Conservation (phyloP, 345 rosid species). For the Orychophragmus violaceus region DNA sequence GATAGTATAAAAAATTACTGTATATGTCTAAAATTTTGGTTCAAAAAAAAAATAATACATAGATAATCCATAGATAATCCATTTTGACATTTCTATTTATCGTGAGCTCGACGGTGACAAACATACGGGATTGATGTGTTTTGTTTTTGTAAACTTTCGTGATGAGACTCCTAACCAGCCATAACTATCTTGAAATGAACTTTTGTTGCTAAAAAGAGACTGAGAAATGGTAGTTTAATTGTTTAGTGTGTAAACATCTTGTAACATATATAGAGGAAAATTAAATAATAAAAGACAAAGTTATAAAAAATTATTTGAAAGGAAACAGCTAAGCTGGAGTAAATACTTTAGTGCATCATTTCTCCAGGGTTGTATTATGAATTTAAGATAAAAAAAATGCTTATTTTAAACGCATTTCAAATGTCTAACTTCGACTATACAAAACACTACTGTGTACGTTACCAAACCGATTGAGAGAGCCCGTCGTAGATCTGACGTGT, state of each 20-base stretch:
- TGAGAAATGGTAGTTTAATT: too few species aligned
- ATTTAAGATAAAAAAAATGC: too few species aligned
- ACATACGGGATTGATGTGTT: neutral
- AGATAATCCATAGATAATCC: too few species aligned
- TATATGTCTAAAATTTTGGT: too few species aligned
- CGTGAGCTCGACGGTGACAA: neutral
- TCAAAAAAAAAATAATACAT: too few species aligned
- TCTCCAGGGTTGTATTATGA: neutral
- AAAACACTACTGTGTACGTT: neutral
- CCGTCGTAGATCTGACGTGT: slow-evolving; percentile 4
- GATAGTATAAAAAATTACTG: too few species aligned
- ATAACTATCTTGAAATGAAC: neutral
- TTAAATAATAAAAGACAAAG: neutral
- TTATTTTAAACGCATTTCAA: neutral
- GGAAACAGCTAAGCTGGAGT: neutral
- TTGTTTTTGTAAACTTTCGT: neutral
- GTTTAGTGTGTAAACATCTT: neutral
- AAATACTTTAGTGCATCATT: neutral
- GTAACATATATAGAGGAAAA: neutral
- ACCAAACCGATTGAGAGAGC: neutral
- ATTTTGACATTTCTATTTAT: neutral
- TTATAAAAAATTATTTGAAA: neutral
- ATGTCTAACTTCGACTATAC: neutral
- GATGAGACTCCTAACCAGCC: neutral
- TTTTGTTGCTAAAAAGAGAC: neutral